Evolutionary conservation across 208 protist genomes (phyloP), one percentile per base, ranked within the genome.

Genomic region (Trypanosomatidae sp.): DNA sequence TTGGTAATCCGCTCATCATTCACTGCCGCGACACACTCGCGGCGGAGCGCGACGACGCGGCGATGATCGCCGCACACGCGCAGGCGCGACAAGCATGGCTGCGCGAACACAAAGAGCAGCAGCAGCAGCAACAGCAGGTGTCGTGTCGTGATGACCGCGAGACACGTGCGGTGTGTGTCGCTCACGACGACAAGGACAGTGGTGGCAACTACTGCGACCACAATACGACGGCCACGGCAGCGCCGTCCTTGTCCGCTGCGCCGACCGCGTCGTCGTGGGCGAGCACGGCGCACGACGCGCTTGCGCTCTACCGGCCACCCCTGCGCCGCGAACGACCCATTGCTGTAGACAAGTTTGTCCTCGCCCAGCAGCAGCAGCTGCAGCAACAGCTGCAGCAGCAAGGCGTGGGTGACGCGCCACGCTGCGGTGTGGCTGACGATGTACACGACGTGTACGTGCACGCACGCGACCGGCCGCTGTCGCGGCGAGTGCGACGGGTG

Each of bases 1-100:
- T 76, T 18, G 67, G 67, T n/a, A 61, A 76, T 20, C 46, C 67
- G 3, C 38, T 76, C 25, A 71, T 76, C 35, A 53, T 38, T 4
- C 40, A 27, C 16, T 35, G 11, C n/a, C 11, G n/a, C 11, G 30
- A 35, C 30, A 35, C 11, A 35, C n/a, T 15, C n/a, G 30, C 30
- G 30, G 30, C 30, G 11, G 11, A 35, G n/a, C 30, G n/a, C 11
- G 30, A 35, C 11, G 30, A 35, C n/a, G 30, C 30, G 11, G 30
- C 30, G n/a, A 11, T 35, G n/a, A n/a, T n/a, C n/a, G n/a, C n/a
- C n/a, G n/a, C n/a, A n/a, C n/a, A n/a, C n/a, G n/a, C n/a, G n/a
- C n/a, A n/a, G n/a, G n/a, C n/a, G n/a, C n/a, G n/a, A n/a, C n/a
- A n/a, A n/a, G n/a, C n/a, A n/a, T n/a, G n/a, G n/a, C n/a, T n/a